These are phyloP conservation scores for Phytophthora lateralis DNA, from an alignment of 352 stramenopile genomes.

Conservation along the genomic window DNA sequence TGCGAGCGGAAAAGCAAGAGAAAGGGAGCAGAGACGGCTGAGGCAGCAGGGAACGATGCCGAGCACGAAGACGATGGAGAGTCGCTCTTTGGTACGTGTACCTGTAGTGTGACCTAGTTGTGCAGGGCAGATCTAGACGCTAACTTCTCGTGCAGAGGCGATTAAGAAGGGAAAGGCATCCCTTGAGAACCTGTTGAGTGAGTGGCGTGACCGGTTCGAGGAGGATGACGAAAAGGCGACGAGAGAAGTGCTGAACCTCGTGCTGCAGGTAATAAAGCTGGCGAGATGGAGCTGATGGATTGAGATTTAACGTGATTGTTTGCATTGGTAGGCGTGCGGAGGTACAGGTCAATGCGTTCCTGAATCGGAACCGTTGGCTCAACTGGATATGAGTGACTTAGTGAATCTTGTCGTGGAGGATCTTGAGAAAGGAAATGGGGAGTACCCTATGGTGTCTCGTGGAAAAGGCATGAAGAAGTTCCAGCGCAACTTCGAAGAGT, in stretches of 20 bases:
- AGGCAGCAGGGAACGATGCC: slow-evolving; percentile 6
- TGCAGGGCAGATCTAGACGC: background rate
- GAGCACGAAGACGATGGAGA: slow-evolving; percentile 23
- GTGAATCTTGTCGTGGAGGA: slow-evolving; percentile 71
- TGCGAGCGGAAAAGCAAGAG: slow-evolving; percentile 14
- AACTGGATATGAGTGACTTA: slow-evolving; percentile 76
- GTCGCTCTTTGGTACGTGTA: slow-evolving; percentile 36
- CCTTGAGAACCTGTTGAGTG: slow-evolving; percentile 52
- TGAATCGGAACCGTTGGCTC: slow-evolving; percentile 55
- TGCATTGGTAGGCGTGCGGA: slow-evolving; percentile 52
- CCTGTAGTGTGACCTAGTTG: background rate
- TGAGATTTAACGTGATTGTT: slow-evolving; percentile 6
- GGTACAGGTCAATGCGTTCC: slow-evolving; percentile 55
- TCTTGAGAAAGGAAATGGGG: slow-evolving; percentile 59
- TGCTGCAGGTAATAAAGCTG: slow-evolving; percentile 54
- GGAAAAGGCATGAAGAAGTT: slow-evolving; percentile 68
- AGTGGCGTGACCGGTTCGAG: slow-evolving; percentile 82
- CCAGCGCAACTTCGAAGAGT: slow-evolving; percentile 66
- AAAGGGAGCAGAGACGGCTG: slow-evolving; percentile 2
- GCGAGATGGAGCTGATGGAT: slow-evolving; percentile 17
- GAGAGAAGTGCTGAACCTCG: slow-evolving; percentile 80
- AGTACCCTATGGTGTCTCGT: slow-evolving; percentile 73
- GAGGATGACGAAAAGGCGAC: slow-evolving; percentile 52
- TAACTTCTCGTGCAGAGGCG: slow-evolving; percentile 43
- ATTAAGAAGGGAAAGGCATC: slow-evolving; percentile 60